Conservation (phyloP, 345 rosid species). For the Stellera chamaejasme region DNA sequence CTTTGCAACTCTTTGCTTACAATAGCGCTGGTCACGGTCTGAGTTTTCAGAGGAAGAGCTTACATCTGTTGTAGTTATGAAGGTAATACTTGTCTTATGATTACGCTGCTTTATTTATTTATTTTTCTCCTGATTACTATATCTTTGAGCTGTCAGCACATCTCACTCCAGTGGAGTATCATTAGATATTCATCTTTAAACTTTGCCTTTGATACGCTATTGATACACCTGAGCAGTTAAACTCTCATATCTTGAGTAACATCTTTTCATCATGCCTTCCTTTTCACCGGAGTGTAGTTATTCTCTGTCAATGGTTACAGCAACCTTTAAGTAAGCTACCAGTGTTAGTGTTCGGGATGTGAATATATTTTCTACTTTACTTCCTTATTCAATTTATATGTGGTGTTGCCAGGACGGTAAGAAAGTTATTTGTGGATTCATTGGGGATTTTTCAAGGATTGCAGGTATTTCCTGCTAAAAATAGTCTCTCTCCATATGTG, state of each 20-base stretch:
- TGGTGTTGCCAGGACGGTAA: constrained; percentile 53
- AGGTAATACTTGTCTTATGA: constrained; percentile 34
- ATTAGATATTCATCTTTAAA: background rate
- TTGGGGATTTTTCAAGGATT: constrained; percentile 96
- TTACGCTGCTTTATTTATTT: constrained; percentile 1
- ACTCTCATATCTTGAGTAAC: too few species aligned
- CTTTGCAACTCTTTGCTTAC: background rate
- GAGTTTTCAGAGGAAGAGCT: constrained; percentile 96
- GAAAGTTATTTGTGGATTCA: constrained; percentile 77
- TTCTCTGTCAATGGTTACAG: too few species aligned
- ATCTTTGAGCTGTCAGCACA: background rate
- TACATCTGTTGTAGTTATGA: constrained; percentile 70
- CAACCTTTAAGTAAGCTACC: too few species aligned
- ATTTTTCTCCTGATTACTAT: constrained; percentile 1
- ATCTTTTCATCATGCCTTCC: too few species aligned
- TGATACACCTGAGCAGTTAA: too few species aligned
- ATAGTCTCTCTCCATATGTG: too few species aligned
- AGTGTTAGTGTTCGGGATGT: too few species aligned
- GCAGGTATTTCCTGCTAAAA: too few species aligned
- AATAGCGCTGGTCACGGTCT: constrained; percentile 68
- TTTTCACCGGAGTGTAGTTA: too few species aligned
- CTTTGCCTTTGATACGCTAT: too few species aligned
- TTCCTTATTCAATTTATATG: constrained; percentile 3
- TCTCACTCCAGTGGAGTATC: background rate
- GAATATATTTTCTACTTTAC: background rate